Conservation (phyloP, 805 yeast genomes). For the Geotrichum ghanense region DNA sequence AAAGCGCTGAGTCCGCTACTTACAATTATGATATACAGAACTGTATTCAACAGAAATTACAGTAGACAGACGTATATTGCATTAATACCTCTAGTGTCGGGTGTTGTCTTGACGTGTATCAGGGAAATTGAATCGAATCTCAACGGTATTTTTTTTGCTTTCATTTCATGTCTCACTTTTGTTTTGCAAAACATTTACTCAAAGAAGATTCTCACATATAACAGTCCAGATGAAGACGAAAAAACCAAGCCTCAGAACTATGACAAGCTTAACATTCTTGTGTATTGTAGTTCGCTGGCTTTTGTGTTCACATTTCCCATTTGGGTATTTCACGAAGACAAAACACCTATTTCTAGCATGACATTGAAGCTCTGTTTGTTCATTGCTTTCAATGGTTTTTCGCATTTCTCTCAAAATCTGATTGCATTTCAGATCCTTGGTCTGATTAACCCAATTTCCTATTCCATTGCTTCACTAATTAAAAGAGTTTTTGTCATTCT, state of each 20-base stretch:
- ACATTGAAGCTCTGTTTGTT: constrained; percentile 28
- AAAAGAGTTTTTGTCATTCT: constrained; percentile 78
- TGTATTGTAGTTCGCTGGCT: constrained; percentile 70
- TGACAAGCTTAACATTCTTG: constrained; percentile 69
- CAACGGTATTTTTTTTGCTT: constrained; percentile 58
- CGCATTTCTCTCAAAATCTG: constrained; percentile 71
- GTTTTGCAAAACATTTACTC: constrained; percentile 83
- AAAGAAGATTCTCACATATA: constrained; percentile 57
- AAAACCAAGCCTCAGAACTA: constrained; percentile 31
- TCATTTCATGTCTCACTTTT: constrained; percentile 58
- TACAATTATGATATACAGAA: constrained; percentile 69
- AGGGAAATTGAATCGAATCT: constrained; percentile 35
- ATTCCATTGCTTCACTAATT: constrained; percentile 78
- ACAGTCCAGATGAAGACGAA: constrained; percentile 6
- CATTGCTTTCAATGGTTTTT: constrained; percentile 54
- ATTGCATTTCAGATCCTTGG: constrained; percentile 75
- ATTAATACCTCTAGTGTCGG: constrained; percentile 63
- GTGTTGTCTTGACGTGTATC: constrained; percentile 61
- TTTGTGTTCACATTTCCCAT: constrained; percentile 60
- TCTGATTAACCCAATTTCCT: constrained; percentile 70
- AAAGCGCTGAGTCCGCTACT: constrained; percentile 85
- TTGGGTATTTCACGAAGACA: constrained; percentile 53
- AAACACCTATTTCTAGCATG: constrained; percentile 9
- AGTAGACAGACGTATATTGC: constrained; percentile 61
- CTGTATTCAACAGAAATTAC: constrained; percentile 49